Base-by-base conservation (phyloP, 345 rosid genomes). In the Passiflora organensis region DNA sequence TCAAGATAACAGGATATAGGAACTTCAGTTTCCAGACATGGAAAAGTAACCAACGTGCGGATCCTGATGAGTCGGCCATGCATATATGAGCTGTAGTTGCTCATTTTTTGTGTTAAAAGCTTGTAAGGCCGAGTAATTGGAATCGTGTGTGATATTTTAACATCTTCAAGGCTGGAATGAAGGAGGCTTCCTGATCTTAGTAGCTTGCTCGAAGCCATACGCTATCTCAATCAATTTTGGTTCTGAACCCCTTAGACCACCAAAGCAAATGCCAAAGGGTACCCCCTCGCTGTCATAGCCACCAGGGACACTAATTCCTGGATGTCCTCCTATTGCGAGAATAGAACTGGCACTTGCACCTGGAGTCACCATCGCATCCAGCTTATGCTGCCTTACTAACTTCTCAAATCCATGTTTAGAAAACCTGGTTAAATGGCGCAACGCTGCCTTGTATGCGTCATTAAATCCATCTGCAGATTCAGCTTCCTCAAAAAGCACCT, bases 191-290 rank as follows among this genome's bases (percentile, higher is more conserved):
- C 88, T 73, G 18, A 77, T 49, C 67, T 52, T 64, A 21, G 88
- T 82, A 39, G 83, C 82, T 62, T 81, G 88, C 71, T 90, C 95
- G 36, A 87, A 84, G 15, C 56, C 83, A 66, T 72, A 86, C 8
- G 93, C 85, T 44, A 90, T 80, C 43, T 89, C 85, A 22, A 82
- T 80, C 1, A 90, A 82, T 49, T 73, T 79, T 14, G 86, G 86
- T 53, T 86, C 95, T 10, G 80, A 45, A 16, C 84, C 82, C 72
- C 66, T 81, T 28, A 81, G 50, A 12, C 88, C 93, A 4, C 83
- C 81, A 48, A 89, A 84, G 58, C 56, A 73, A 39, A 90, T 75
- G 2, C 89, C 95, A 43, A 79, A 78, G 1, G 94, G 95, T 46
- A 66, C 62, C 17, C 85, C 83, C n/a, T 65, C 19, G 2, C 43